Evolutionary conservation across 2,329 filamentous ascomycete species (phyloP), one percentile per base, ranked within the genome.

Genomic region (Penicillium brasilianum): DNA sequence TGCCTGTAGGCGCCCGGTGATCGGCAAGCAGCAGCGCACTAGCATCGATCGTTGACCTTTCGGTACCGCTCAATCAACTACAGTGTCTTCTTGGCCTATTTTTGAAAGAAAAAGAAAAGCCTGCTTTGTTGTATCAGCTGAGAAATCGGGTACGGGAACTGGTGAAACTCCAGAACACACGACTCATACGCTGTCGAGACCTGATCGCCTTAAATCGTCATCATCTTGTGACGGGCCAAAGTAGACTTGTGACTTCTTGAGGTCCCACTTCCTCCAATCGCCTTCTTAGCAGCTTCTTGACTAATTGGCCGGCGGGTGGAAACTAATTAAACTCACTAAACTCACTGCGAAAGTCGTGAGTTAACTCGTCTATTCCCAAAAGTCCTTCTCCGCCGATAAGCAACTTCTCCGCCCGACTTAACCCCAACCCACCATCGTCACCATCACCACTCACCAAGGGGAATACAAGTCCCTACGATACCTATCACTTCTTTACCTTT

Each of bases 361-460:
- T 25, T 34, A 22, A 36, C 30, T 51, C n/a, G 49, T 51, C 30
- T 34, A n/a, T 22, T 43, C 39, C n/a, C 39, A 43, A 25, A 48
- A 20, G n/a, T 30, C 34, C 36, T 51, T 10, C 55, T 36, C 37
- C 46, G 37, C 56, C 41, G 53, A 56, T 56, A 56, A 56, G 53
- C 51, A 56, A 48, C 41, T 46, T 58, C 57, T 58, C 57, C 57
- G 50, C 57, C 57, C 50, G 32, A 20, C 14, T 13, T 18, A 28
- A 41, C 41, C 41, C 32, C 20, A 58, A 58, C 49, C 34, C 36
- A 22, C 41, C 50, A 53, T 30, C 30, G 44, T 30, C 51, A 54
- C 30, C 30, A 1, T 13, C 30, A 34, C 32, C 32, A 20, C 49
- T 25, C 4, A 36, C 32, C 14, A 11, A 28, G 25, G 51, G 36